Conservation (phyloP, 345 rosid genomes). For the Linum trigynum region DNA sequence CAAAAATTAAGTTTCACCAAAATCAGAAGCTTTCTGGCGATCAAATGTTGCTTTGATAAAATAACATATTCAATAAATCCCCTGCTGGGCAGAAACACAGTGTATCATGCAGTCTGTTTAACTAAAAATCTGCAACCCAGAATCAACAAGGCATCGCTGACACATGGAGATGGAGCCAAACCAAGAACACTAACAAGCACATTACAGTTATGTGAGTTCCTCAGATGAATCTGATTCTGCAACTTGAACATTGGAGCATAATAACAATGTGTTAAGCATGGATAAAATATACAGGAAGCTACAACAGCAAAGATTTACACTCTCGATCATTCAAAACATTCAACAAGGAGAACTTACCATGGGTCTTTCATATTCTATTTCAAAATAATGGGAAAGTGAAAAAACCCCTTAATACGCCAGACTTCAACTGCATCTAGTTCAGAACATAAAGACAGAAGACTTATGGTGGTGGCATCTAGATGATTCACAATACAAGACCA, state of each 20-base stretch:
- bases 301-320: no score
- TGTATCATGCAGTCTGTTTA: neutral
- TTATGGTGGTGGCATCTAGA: neutral
- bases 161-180: neutral
- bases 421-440: no score
- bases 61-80: neutral
- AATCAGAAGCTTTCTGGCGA: neutral
- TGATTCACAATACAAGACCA: constrained; percentile 4
- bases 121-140: neutral
- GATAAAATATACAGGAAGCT: neutral
- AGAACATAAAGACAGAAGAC: neutral
- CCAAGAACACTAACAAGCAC: neutral
- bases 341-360: no score
- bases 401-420: no score
- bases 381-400: no score
- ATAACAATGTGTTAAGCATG: neutral
- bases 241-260: neutral
- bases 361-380: no score
- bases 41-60: neutral
- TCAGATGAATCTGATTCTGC: neutral
- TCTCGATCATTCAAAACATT: no score
- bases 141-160: no score
- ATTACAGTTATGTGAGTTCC: neutral
- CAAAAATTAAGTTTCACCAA: neutral
- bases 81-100: neutral